A percentile compares a stretch with the other conserved stretches of the same genome.
Conservation (phyloP, 176 grass and related monocot species). For the Eragrostis curvula region DNA sequence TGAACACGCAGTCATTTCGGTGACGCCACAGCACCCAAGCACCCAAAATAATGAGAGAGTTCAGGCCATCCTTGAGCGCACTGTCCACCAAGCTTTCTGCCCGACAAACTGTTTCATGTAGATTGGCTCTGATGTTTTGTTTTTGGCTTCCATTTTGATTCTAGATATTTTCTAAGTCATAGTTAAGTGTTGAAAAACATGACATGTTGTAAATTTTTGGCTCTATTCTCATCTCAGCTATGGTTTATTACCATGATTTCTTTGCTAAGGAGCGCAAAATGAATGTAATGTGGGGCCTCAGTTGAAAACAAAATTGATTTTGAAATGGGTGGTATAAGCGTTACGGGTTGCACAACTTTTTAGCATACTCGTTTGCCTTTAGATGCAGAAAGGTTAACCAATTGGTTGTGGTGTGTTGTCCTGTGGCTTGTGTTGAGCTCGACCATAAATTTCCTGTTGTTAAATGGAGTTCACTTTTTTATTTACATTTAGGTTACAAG, state of each 20-base stretch:
- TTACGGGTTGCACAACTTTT: not conserved
- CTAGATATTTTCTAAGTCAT: not conserved
- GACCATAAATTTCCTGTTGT: not conserved
- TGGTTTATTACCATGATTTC: not conserved
- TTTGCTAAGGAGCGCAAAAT: not conserved
- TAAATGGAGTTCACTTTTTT: not conserved
- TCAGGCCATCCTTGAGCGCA: too few species aligned
- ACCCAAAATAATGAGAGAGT: too few species aligned
- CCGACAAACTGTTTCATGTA: slow-evolving; percentile 24
- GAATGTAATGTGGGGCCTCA: not conserved
- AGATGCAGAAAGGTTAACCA: not conserved
- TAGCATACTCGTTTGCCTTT: slow-evolving; percentile 11
- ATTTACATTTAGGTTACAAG: slow-evolving; percentile 65
- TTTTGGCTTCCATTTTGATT: not conserved
- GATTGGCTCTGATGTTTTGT: slow-evolving; percentile 29
- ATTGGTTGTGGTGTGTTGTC: slow-evolving; percentile 10
- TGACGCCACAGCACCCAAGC: too few species aligned
- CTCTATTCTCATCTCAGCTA: not conserved
- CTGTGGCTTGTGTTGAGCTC: not conserved
- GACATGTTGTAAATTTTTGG: not conserved
- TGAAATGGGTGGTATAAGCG: not conserved
- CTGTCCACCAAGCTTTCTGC: too few species aligned
- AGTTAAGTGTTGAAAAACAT: not conserved
- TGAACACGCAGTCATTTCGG: too few species aligned
- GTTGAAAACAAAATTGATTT: not conserved